These are phyloP conservation scores for Phytophthora sojae DNA, from an alignment of 352 stramenopile species.

Conservation along the genomic window DNA sequence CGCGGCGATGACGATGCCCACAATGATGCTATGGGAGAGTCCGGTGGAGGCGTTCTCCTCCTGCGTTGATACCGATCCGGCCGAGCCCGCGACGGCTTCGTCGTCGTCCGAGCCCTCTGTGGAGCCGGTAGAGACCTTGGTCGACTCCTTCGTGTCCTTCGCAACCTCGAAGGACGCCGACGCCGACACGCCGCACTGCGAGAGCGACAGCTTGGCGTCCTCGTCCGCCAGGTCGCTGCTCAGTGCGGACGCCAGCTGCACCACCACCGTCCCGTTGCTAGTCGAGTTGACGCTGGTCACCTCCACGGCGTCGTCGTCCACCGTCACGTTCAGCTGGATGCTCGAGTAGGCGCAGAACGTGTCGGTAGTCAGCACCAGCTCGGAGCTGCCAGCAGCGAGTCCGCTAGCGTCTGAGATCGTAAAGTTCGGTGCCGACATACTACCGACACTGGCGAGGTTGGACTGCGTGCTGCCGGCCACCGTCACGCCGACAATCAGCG, in stretches of 20 bases:
- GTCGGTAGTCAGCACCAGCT: constrained; percentile 50
- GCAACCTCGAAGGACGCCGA: constrained; percentile 27
- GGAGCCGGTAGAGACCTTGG: constrained; percentile 21
- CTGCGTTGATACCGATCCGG: constrained; percentile 55
- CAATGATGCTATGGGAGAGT: constrained; percentile 73
- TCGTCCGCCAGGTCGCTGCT: constrained; percentile 37
- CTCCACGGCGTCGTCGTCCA: constrained; percentile 28
- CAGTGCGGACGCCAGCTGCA: constrained; percentile 47
- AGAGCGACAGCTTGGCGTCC: constrained; percentile 51
- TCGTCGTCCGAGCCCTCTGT: constrained; percentile 20
- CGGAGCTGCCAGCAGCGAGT: constrained; percentile 40
- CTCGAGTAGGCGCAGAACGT: constrained; percentile 46
- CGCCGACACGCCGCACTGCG: constrained; percentile 53
- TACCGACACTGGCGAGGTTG: constrained; percentile 54
- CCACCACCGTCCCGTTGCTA: constrained; percentile 49
- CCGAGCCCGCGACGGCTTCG: constrained; percentile 14
- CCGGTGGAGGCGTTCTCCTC: constrained; percentile 54
- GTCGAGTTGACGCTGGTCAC: constrained; percentile 49
- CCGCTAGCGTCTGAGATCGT: constrained; percentile 50
- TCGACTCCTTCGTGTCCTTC: constrained; percentile 28
- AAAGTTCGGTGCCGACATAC: constrained; percentile 48
- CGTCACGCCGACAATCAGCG: constrained; percentile 59
- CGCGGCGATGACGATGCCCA: constrained; percentile 73
- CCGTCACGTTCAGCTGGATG: constrained; percentile 47
- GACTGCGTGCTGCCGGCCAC: constrained; percentile 61